A percentile compares a stretch with the other conserved stretches of the same genome.
Conservation (phyloP, 345 rosid species). For the Excoecaria cochinchinensis region DNA sequence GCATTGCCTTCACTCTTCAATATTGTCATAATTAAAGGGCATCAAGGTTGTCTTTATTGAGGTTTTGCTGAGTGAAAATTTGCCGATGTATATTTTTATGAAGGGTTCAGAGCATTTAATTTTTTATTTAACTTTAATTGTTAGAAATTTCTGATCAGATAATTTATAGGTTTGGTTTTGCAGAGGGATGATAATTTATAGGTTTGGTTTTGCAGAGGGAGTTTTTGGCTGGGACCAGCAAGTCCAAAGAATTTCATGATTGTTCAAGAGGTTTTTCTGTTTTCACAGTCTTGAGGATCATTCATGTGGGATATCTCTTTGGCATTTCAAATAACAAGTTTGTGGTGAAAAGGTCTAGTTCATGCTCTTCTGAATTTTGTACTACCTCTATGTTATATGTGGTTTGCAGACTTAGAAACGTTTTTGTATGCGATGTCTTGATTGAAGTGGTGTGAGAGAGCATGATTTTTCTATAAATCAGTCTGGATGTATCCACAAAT, state of each 20-base stretch:
- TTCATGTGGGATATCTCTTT: slow-evolving; percentile 20
- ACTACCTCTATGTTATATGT: background rate
- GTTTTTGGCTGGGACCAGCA: slow-evolving; percentile 12
- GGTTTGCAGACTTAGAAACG: background rate
- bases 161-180: slow-evolving; percentile 9
- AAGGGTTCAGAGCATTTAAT: background rate
- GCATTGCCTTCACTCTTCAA: background rate
- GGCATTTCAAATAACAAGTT: slow-evolving; percentile 15
- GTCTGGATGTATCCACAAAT: background rate
- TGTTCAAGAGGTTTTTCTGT: slow-evolving; percentile 14
- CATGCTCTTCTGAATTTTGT: slow-evolving; percentile 7
- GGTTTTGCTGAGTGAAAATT: background rate
- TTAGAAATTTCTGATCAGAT: background rate
- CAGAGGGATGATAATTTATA: slow-evolving; percentile 9
- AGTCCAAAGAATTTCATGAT: slow-evolving; percentile 8
- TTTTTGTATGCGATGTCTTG: slow-evolving; percentile 6
- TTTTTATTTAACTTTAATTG: background rate
- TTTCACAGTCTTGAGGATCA: slow-evolving; percentile 13
- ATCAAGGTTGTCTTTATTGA: background rate
- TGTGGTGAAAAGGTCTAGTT: slow-evolving; percentile 27
- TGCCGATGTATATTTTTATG: background rate
- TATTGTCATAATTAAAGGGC: background rate
- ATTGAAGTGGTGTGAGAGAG: background rate
- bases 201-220: slow-evolving; percentile 16
- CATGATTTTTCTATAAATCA: background rate